A percentile compares a stretch with the other conserved stretches of the same genome.
Conservation (phyloP, 1,139 yeast species). For the Blastobotrys serpentis region DNA sequence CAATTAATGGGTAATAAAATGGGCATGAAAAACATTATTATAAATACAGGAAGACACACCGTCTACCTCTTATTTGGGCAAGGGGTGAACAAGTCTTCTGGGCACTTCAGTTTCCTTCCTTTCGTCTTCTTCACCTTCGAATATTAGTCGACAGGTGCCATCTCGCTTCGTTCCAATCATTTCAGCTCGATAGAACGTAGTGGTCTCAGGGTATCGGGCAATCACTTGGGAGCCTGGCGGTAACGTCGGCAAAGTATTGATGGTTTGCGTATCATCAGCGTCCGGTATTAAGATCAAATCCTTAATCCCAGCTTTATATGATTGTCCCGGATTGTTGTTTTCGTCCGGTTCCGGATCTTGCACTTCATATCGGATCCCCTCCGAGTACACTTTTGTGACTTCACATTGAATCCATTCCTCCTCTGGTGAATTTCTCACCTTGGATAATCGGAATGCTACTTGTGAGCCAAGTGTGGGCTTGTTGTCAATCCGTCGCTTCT, state of each 20-base stretch:
- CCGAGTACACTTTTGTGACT: conserved; percentile 72
- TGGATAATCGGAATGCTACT: conserved; percentile 74
- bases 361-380: conserved; percentile 73
- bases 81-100: conserved; percentile 73
- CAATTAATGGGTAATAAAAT: background rate
- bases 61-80: conserved; percentile 18
- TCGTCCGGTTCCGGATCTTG: conserved; percentile 98
- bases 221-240: conserved; percentile 79
- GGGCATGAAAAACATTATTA: conserved; percentile 7
- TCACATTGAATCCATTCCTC: conserved; percentile 98
- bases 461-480: conserved; percentile 57
- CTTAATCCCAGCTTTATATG: conserved; percentile 76
- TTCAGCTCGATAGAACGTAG: conserved; percentile 93
- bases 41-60: background rate
- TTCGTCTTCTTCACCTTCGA: conserved; percentile 97
- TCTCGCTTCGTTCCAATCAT: conserved; percentile 78
- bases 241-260: conserved; percentile 49
- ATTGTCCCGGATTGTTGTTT: conserved; percentile 82
- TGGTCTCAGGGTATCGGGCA: conserved; percentile 96
- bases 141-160: conserved; percentile 73
- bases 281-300: conserved; percentile 75
- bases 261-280: conserved; percentile 30
- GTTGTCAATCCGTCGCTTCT: conserved; percentile 13
- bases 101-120: conserved; percentile 94
- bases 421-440: conserved; percentile 50